These are phyloP conservation scores for Syncephalastrum contaminatum DNA, from an alignment of 371 early-diverging fungal genomes.

Conservation along the genomic window DNA sequence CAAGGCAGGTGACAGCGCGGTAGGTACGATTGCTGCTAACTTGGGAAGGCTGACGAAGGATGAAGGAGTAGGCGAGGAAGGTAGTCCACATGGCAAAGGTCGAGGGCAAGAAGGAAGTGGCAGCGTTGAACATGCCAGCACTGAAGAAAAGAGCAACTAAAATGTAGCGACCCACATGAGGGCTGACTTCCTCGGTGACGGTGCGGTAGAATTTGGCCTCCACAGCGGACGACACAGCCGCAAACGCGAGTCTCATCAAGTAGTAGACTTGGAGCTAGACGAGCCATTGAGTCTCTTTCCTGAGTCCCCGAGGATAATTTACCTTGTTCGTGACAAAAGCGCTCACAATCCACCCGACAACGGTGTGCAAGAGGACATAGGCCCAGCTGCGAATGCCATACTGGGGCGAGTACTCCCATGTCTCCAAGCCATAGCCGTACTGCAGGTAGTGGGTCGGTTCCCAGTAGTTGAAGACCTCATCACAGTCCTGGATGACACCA, in stretches of 20 bases:
- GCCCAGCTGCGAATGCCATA: constrained; percentile 89
- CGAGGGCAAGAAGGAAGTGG: constrained; percentile 85
- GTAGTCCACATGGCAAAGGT: constrained; percentile 89
- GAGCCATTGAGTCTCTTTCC: neutral
- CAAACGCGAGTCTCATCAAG: constrained; percentile 65
- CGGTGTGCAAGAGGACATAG: constrained; percentile 68
- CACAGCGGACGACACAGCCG: constrained; percentile 60
- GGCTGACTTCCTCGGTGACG: constrained; percentile 62
- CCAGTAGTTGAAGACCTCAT: constrained; percentile 96
- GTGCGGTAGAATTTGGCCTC: constrained; percentile 75
- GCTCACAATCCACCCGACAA: constrained; percentile 42
- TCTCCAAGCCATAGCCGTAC: constrained; percentile 85
- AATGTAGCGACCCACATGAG: constrained; percentile 69
- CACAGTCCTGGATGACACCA: constrained; percentile 79
- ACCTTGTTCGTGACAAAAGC: constrained; percentile 57
- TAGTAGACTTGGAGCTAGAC: constrained; percentile 79
- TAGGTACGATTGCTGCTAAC: constrained; percentile 48
- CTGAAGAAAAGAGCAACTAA: constrained; percentile 61
- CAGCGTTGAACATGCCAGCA: constrained; percentile 87
- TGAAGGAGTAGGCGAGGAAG: constrained; percentile 73
- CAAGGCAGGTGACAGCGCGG: constrained; percentile 60
- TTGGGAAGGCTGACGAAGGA: constrained; percentile 53
- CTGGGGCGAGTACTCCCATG: constrained; percentile 95
- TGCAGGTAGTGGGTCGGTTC: constrained; percentile 90
- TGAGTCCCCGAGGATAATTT: constrained; percentile 2